These are phyloP conservation scores for Astrocystis sublimbata DNA, from an alignment of 495 filamentous ascomycete species.

Conservation along the genomic window DNA sequence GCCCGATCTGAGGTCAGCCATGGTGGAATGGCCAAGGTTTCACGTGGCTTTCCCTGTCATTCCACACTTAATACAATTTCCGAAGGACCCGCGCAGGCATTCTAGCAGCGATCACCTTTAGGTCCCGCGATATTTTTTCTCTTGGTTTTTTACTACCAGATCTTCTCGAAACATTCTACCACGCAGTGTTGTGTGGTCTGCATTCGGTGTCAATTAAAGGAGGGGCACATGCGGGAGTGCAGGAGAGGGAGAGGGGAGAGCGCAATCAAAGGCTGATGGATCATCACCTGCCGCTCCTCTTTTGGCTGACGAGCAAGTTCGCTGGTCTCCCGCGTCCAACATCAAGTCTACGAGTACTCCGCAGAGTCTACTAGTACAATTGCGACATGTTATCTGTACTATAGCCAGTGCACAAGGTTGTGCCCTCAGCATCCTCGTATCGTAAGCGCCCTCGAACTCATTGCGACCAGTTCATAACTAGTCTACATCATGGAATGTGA, in stretches of 20 bases:
- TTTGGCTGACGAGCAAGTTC: too few species aligned
- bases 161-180: too few species aligned
- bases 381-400: neutral
- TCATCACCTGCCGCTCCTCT: too few species aligned
- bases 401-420: neutral
- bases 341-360: neutral
- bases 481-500: too few species aligned
- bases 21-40: conserved; percentile 10
- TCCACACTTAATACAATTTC: neutral
- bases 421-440: neutral
- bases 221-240: too few species aligned
- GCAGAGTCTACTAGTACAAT: neutral
- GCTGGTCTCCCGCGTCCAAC: neutral
- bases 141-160: neutral
- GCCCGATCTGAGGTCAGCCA: too few species aligned
- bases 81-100: conserved; percentile 12
- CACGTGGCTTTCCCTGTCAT: conserved; percentile 16
- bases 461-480: neutral
- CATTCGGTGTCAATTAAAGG: too few species aligned
- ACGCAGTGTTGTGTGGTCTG: too few species aligned
- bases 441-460: neutral
- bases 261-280: too few species aligned
- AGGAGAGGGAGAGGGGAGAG: too few species aligned
- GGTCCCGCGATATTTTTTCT: neutral
- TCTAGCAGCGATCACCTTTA: neutral